Evolutionary conservation across 768 basidiomycete genomes (phyloP), one percentile per base, ranked within the genome.

Genomic region (Omphalotus guepiniiformis): DNA sequence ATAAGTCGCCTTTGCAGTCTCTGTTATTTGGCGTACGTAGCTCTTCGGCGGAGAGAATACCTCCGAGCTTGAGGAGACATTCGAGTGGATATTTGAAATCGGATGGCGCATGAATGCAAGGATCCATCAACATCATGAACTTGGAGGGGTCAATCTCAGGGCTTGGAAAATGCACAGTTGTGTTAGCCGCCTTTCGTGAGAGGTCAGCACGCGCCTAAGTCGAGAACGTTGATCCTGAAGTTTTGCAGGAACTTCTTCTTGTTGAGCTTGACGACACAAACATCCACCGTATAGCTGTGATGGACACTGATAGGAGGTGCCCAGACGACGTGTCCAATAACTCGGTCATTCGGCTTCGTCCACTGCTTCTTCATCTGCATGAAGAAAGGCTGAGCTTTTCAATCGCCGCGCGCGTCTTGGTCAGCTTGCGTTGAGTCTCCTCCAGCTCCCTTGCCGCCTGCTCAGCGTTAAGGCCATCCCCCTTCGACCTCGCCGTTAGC

Each of bases 321-420:
- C 67, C 67, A 70, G 51, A 59, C 54, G 49, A 72, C 63, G 48
- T 62, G 53, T 21, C 72, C 71, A 50, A 71, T 66, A 30, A 70
- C 60, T 2, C 68, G 67, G 47, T 67, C 44, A 34, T 60, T 58
- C 11, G 41, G 34, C 34, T 65, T 53, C 40, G 42, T 18, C 69
- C 67, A 72, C 3, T 64, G 30, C 57, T 52, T 68, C 61, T 60
- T 60, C 39, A 70, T 50, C 16, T 43, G 55, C 9, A 54, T 54
- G 51, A 57, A 67, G 63, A 68, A 66, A 4, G 47, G 43, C 59
- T 68, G 60, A 68, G 59, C 23, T 36, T 56, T 4, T 60, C 45
- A 53, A 70, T 65, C 50, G 45, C 52, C 28, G 25, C 35, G 30
- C 42, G 27, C 30, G 47, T 55, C 52, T 57, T 52, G 44, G 22